A percentile compares a stretch with the other conserved stretches of the same genome.
phyloP scores from a whole-genome alignment of 148 eudicot genomes.

The Rhododendron ovatum region DNA sequence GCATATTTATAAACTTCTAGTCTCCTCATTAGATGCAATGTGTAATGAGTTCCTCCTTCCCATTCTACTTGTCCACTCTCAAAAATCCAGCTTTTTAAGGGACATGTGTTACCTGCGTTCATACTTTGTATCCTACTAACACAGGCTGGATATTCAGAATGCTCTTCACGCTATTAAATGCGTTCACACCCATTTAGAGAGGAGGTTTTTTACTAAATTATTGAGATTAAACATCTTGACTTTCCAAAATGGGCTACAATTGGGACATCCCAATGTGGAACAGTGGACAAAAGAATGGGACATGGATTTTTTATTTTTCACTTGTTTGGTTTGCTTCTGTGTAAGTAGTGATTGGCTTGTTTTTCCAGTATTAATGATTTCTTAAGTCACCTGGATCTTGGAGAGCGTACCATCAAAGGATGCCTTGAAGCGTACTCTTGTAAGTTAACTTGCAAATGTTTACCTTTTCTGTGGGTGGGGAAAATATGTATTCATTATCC shows the following conservation, averaged over 20 bases:
- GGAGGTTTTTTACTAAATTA: background rate
- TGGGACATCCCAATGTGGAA: background rate
- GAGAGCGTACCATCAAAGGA: conserved; percentile 89
- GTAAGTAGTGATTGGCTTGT: background rate
- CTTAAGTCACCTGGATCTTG: conserved; percentile 70
- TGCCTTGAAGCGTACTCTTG: conserved; percentile 96
- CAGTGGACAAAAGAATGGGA: background rate
- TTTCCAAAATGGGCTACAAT: background rate
- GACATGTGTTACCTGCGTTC: background rate
- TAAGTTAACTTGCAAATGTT: conserved; percentile 28
- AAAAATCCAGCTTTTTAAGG: background rate
- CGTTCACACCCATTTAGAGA: background rate
- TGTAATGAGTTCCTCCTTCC: too few relatives aligned
- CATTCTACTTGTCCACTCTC: background rate
- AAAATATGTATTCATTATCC: background rate
- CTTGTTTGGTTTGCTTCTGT: background rate
- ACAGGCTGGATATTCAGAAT: background rate
- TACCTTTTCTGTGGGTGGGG: background rate
- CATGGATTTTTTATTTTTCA: background rate
- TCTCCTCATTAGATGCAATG: background rate
- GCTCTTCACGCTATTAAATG: background rate
- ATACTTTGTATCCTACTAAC: background rate
- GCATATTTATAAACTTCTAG: background rate
- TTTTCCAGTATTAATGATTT: conserved; percentile 68
- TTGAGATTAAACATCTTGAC: background rate